A percentile compares a stretch with the other conserved stretches of the same genome.
Evolutionary conservation across 805 yeast genomes (phyloP).

Genomic region (Teunomyces funiuensis): DNA sequence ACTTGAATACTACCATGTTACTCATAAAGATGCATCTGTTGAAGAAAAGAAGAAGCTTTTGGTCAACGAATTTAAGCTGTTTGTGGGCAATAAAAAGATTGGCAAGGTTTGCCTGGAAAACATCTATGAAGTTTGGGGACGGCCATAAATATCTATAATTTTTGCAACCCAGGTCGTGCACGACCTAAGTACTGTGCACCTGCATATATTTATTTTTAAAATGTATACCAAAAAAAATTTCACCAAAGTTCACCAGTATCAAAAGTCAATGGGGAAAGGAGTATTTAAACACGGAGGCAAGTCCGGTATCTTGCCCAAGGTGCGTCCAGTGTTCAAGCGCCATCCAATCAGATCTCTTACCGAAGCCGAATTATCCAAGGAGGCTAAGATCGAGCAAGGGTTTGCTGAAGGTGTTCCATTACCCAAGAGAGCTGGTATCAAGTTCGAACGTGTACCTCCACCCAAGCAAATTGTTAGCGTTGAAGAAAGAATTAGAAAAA

Average conservation of each 20-base stretch:
- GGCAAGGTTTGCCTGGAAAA: constrained; percentile 51
- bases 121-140: constrained; percentile 60
- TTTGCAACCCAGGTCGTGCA: constrained; percentile 1
- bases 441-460: constrained; percentile 52
- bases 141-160: not conserved
- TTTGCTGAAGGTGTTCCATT: constrained; percentile 70
- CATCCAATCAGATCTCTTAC: constrained; percentile 53
- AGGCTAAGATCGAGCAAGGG: constrained; percentile 51
- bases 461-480: constrained; percentile 57
- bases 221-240: constrained; percentile 4
- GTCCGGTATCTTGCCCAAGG: constrained; percentile 80
- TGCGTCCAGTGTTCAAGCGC: constrained; percentile 68
- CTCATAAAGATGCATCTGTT: constrained; percentile 17
- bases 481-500: constrained; percentile 53
- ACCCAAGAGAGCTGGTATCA: constrained; percentile 53
- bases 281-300: constrained; percentile 56
- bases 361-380: constrained; percentile 42
- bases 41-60: constrained; percentile 32
- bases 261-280: constrained; percentile 45
- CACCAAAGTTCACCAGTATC: not conserved
- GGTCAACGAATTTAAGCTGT: constrained; percentile 32
- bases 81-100: constrained; percentile 53
- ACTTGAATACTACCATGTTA: constrained; percentile 45
- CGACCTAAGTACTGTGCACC: not conserved
- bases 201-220: not conserved